Conservation (phyloP, 169 alveolate species). For the Perkinsus marinus region DNA sequence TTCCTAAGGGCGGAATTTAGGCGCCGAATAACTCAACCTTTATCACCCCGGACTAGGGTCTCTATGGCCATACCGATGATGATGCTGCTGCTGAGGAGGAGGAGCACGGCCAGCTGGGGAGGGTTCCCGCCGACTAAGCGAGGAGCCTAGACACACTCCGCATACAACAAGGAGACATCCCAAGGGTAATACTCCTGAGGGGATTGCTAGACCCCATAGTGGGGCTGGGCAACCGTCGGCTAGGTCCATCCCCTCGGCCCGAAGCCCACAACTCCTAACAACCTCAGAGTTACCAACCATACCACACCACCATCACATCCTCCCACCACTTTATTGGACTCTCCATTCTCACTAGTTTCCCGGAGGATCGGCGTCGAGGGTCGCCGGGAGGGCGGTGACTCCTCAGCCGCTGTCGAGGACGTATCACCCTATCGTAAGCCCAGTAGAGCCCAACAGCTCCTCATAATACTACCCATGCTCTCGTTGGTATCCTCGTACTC, state of each 20-base stretch:
- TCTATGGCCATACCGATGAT: background rate
- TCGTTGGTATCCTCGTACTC: background rate
- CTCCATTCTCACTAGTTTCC: background rate
- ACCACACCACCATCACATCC: background rate
- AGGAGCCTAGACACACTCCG: background rate
- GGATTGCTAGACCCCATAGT: background rate
- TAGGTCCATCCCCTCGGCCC: background rate
- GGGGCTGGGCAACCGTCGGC: background rate
- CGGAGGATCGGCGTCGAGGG: background rate
- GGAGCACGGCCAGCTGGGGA: background rate
- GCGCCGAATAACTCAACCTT: background rate
- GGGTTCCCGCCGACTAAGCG: background rate
- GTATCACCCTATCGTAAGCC: background rate
- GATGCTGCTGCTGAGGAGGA: background rate
- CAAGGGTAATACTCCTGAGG: background rate
- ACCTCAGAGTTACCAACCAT: background rate
- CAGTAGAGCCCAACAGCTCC: background rate
- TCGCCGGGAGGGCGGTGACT: background rate
- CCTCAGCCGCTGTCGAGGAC: background rate
- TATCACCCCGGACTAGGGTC: background rate
- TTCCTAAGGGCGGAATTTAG: background rate
- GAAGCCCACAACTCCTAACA: background rate
- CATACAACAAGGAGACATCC: background rate
- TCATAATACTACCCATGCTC: background rate
- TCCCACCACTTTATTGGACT: background rate